Base-by-base conservation (phyloP, 768 basidiomycete species). In the Boletus tomentosulus region DNA sequence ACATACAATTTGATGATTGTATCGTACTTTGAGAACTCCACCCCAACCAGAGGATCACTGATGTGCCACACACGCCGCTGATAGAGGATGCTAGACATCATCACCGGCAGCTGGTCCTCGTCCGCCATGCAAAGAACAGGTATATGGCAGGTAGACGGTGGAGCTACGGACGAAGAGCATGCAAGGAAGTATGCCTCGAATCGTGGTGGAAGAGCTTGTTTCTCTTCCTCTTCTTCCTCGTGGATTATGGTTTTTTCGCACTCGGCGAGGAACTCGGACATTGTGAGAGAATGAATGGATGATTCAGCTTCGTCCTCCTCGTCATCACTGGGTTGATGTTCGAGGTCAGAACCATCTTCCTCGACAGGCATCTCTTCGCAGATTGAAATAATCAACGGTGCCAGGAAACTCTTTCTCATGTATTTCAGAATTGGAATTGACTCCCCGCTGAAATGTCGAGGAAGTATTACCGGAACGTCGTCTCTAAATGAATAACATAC, bases 71-170 rank as follows among this genome's bases (percentile, higher is more conserved):
- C 37, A 16, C 44, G 48, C 27, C 53, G 48, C 33, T 50, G 48
- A 13, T 50, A 50, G 9, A 55, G 56, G 25, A 55, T n/a, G n/a
- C 53, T 55, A 2, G 56, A 57, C 56, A 57, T 55, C 44, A 54
- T 24, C 24, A 55, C 38, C 0, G 44, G 56, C 0, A 57, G 22
- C 22, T 55, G 48, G 27, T 55, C 37, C 33, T 34, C 44, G 15
- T 57, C 38, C 4, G 53, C 53, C 56, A 57, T 57, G 33, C 53
- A 57, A 3, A 57, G 33, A 10, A 57, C 16, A 7, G 53, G 48
- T 30, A 57, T 55, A 11, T 54, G 48, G 52, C 56, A 57, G 8
- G 16, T 31, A 6, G 56, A 22, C 2, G 52, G 53, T 6, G 45
- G 43, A 28, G 16, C 16, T 12, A 27, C 22, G 15, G 39, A 42